These are phyloP conservation scores for Hemisphaericaspora lyxosophila DNA, from an alignment of 1,139 yeast species.

Conservation along the genomic window DNA sequence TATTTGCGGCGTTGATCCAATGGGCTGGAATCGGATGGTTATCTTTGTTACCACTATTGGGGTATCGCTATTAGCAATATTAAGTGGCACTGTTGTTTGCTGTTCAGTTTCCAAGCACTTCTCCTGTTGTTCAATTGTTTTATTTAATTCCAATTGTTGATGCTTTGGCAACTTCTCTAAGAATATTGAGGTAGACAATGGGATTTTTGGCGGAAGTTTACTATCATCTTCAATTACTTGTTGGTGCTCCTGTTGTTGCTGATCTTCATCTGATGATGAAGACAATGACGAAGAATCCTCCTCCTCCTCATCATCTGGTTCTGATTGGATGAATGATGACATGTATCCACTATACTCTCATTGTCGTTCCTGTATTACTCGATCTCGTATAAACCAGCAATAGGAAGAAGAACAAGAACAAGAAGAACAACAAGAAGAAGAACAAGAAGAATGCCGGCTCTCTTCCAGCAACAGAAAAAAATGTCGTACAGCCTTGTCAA, in stretches of 20 bases:
- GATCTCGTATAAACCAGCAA: no score
- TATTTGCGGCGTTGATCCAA: slow-evolving; percentile 56
- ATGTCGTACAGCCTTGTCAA: no score
- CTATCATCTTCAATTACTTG: slow-evolving; percentile 9
- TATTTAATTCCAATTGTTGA: slow-evolving; percentile 15
- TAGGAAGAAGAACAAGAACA: no score
- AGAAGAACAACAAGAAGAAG: no score
- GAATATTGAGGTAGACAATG: slow-evolving; percentile 26
- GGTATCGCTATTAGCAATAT: slow-evolving; percentile 7
- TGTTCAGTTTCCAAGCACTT: not conserved
- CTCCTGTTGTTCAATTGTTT: slow-evolving; percentile 1
- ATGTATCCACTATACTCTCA: no score
- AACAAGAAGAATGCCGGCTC: no score
- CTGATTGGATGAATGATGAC: slow-evolving; percentile 17
- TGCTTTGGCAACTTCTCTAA: slow-evolving; percentile 19
- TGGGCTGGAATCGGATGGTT: slow-evolving; percentile 53
- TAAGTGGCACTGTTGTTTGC: not conserved
- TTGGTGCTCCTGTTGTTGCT: slow-evolving; percentile 4
- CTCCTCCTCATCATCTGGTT: slow-evolving; percentile 17
- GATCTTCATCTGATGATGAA: slow-evolving; percentile 10
- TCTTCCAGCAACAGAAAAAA: no score
- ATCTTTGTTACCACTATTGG: slow-evolving; percentile 28
- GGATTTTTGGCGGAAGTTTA: slow-evolving; percentile 17
- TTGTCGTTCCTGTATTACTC: no score
- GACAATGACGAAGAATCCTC: slow-evolving; percentile 12